Evolutionary conservation across 768 basidiomycete species (phyloP), one percentile per base, ranked within the genome.

Genomic region (Amylocystis lapponica): DNA sequence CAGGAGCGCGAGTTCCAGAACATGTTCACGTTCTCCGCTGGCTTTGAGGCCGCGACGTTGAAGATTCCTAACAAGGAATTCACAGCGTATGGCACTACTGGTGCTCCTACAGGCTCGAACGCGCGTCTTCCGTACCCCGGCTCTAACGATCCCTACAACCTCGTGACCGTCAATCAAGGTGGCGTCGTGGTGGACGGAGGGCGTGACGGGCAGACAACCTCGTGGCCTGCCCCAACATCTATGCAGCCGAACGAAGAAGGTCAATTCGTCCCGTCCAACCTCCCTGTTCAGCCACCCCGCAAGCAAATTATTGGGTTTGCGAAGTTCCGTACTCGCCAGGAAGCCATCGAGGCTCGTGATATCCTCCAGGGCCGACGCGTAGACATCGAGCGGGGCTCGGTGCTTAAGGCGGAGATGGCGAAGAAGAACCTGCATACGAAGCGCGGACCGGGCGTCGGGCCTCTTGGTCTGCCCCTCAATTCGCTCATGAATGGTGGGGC

Each of bases 401-500:
- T 93, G 2, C 64, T 99, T 29, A 98, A 97, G 64, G 96, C 95
- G 17, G 96, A 98, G 67, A 97, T 99, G 94, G 96, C 96, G 16
- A 98, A 98, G 79, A 99, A 99, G 77, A 98, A 99, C 58, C 65
- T 99, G 29, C 95, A 99, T 58, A 95, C 93, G 16, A 96, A 95
- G 69, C 73, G 90, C 29, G 87, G 59, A 2, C 59, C 59, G 4
- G 58, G 87, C 2, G 88, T 88, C n/a, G 53, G 57, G 1, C 48
- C 57, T 26, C 49, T 46, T 10, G 43, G 55, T 17, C 52, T 56
- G n/a, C 23, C 48, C 23, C 37, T 51, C 20, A 43, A 26, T 33
- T 43, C 45, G 14, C 45, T 45, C 40, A 47, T 45, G 19, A 27
- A 46, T 34, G 48, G 50, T 33, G 36, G 43, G 31, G 43, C 44